Evolutionary conservation across 495 filamentous ascomycete genomes (phyloP), one percentile per base, ranked within the genome.

Genomic region (Penicillium pancosmium): DNA sequence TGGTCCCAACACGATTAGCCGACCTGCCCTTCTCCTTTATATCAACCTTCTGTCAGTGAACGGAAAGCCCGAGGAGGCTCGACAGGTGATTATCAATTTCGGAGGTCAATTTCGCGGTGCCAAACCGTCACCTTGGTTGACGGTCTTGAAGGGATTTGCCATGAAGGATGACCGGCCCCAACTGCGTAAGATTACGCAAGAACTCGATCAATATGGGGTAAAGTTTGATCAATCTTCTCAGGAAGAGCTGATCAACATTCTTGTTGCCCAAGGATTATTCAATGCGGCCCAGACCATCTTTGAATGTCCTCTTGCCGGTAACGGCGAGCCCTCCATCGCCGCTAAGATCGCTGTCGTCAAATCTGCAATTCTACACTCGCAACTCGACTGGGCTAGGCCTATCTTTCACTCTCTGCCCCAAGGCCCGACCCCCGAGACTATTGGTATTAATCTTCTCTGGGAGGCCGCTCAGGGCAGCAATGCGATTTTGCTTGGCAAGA

Each of bases 361-460:
- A 55, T 78, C 82, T 60, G 88, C 81, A 49, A 73, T 88, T 36
- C 69, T 83, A 16, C 85, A 84, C 49, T 69, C 82, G 12, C 81
- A 91, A 40, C 59, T 78, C 9, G 74, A 83, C 2, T 93, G 87
- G 83, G 88, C 86, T 2, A 77, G 81, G 49, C 62, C 78, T 16
- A 74, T 95, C 19, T 84, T 91, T 38, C 75, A 85, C 34, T 73
- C 83, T 5, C 66, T 92, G 16, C 66, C 86, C 25, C 73, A 79
- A 46, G 74, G 61, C 16, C 80, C 79, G 19, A 68, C 59, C 27
- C 82, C 88, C 38, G 73, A 80, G 23, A 77, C 66, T 11, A 89
- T 88, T 82, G 86, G 92, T 61, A 79, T 88, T 33, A 74, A 88
- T 7, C 80, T 96, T 43, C 82, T 89, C 49, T 96, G 90, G 89